Percentiles rank a stretch among this genome's conserved stretches.
phyloP scores from a whole-genome alignment of 2,329 filamentous ascomycete genomes.

The Sclerotinia minor region DNA sequence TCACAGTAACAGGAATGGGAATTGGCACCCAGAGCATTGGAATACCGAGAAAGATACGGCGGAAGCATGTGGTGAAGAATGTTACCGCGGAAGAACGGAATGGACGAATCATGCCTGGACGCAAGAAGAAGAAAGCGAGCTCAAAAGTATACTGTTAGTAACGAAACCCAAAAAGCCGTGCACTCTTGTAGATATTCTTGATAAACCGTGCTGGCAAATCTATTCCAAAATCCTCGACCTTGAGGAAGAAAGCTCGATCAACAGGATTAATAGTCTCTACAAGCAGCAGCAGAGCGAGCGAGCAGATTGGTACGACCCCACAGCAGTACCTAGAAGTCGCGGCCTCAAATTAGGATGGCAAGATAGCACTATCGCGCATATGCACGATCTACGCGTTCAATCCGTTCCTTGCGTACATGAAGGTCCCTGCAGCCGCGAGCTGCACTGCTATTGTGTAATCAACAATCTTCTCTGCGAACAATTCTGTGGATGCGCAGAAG shows the following conservation, averaged over 20 bases:
- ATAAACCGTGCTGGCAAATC: constrained; percentile 37
- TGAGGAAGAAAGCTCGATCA: background rate
- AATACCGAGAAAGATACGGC: constrained; percentile 2
- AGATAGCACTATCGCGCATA: constrained; percentile 34
- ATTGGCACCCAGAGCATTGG: constrained; percentile 14
- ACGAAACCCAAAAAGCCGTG: constrained; percentile 31
- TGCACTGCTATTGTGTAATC: constrained; percentile 61
- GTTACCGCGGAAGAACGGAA: background rate
- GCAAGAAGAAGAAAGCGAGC: background rate
- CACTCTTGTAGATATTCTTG: constrained; percentile 28
- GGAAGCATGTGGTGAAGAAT: background rate
- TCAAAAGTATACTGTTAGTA: constrained; percentile 29
- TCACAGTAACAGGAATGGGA: background rate
- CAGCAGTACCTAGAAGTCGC: constrained; percentile 25
- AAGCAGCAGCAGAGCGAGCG: constrained; percentile 20
- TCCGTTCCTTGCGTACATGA: constrained; percentile 63
- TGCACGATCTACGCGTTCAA: constrained; percentile 45
- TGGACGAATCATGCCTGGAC: constrained; percentile 8
- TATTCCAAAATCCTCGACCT: constrained; percentile 29
- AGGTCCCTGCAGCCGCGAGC: constrained; percentile 58
- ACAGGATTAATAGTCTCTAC: background rate
- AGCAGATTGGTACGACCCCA: constrained; percentile 40
- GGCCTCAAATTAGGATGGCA: constrained; percentile 33
- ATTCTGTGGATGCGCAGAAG: constrained; percentile 63
- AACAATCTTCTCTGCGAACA: constrained; percentile 69